A percentile compares a stretch with the other conserved stretches of the same genome.
Evolutionary conservation across 768 basidiomycete genomes (phyloP).

Genomic region (Tulasnella sp.): DNA sequence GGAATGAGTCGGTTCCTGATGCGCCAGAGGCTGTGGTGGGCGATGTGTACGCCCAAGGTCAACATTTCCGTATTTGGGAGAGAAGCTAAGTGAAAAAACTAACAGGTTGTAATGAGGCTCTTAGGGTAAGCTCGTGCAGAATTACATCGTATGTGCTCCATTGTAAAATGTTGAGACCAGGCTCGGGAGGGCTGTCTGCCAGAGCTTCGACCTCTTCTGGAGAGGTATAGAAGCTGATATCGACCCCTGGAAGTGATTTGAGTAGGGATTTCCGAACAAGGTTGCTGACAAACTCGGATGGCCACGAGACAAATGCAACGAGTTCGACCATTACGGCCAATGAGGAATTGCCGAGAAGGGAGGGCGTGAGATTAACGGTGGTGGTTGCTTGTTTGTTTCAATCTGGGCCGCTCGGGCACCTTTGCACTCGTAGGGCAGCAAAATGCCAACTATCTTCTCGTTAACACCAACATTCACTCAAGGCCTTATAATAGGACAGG

Average conservation of each 20-base stretch:
- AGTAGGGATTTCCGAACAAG: neutral
- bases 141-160: constrained; percentile 89
- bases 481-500: constrained; percentile 87
- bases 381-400: neutral
- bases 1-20: neutral
- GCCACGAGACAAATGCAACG: constrained; percentile 51
- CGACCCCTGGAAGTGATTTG: neutral
- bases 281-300: constrained; percentile 51
- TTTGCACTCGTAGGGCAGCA: neutral
- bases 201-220: constrained; percentile 4
- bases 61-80: neutral
- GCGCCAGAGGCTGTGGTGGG: neutral
- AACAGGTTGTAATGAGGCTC: constrained; percentile 44
- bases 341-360: neutral
- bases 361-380: constrained; percentile 2
- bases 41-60: neutral
- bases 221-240: neutral
- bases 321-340: neutral
- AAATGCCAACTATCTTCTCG: constrained; percentile 49
- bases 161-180: constrained; percentile 45
- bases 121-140: constrained; percentile 67
- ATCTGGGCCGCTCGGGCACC: neutral
- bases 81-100: neutral
- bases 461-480: constrained; percentile 91
- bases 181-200: constrained; percentile 27